Evolutionary conservation across 2,329 filamentous ascomycete genomes (phyloP).

Genomic region (Sarocladium brachiariae): DNA sequence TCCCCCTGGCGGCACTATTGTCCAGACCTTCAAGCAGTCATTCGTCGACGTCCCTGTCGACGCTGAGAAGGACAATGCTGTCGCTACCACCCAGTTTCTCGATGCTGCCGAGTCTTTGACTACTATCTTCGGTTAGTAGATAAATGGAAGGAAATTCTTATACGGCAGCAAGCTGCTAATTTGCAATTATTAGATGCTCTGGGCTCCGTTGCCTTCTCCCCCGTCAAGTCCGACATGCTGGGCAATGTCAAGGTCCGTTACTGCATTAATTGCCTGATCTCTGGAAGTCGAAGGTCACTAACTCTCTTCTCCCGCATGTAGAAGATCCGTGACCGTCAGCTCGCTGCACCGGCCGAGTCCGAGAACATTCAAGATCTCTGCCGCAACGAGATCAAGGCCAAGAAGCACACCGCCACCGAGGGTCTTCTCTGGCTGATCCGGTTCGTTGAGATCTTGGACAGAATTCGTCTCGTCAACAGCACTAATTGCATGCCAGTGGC

Average conservation of each 20-base stretch:
- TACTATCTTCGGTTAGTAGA: slow-evolving; percentile 67
- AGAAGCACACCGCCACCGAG: slow-evolving; percentile 83
- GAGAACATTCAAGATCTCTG: slow-evolving; percentile 79
- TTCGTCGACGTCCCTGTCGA: slow-evolving; percentile 79
- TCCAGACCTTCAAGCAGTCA: slow-evolving; percentile 76
- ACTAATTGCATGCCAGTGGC: slow-evolving; percentile 50
- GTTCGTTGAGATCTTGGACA: slow-evolving; percentile 39
- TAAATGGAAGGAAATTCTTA: not conserved
- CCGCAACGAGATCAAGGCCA: slow-evolving; percentile 78
- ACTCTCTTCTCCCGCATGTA: slow-evolving; percentile 26
- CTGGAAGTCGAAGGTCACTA: too few relatives aligned
- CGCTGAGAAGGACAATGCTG: slow-evolving; percentile 64
- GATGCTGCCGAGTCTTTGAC: slow-evolving; percentile 83
- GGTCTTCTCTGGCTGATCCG: slow-evolving; percentile 86
- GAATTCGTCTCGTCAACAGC: not conserved
- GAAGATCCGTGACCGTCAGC: slow-evolving; percentile 85
- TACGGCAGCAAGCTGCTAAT: not conserved
- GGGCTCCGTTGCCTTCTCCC: slow-evolving; percentile 70
- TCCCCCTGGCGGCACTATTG: slow-evolving; percentile 68
- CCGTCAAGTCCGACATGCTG: slow-evolving; percentile 85
- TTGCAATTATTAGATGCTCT: slow-evolving; percentile 43
- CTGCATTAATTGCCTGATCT: too few relatives aligned
- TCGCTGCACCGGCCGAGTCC: slow-evolving; percentile 71
- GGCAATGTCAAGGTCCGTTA: slow-evolving; percentile 78
- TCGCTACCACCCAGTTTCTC: slow-evolving; percentile 81